phyloP scores from a whole-genome alignment of 805 yeast species.

The Metschnikowia vanudenii region DNA sequence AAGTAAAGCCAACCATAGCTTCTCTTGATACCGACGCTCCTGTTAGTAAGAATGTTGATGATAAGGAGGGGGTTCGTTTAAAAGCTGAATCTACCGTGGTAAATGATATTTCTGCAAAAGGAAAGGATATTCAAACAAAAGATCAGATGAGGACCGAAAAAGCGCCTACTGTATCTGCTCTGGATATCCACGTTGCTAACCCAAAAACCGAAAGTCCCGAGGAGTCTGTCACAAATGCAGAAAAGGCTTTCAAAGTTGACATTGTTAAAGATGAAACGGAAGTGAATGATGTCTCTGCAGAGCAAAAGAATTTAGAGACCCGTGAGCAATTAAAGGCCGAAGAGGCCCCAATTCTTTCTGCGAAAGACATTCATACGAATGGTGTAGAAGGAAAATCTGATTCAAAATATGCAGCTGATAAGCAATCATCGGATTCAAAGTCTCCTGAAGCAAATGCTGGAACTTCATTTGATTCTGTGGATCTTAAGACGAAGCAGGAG shows the following conservation, averaged over 20 bases:
- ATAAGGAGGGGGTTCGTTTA: too few species aligned
- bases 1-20: too few species aligned
- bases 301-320: conserved; percentile 12
- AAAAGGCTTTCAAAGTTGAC: not conserved
- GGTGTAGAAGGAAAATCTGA: not conserved
- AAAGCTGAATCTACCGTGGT: not conserved
- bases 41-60: not conserved
- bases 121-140: conserved; percentile 9
- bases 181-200: conserved; percentile 4
- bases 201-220: not conserved
- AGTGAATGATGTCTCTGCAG: conserved; percentile 20
- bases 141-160: conserved; percentile 10
- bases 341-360: conserved; percentile 8
- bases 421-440: not conserved
- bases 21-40: too few species aligned
- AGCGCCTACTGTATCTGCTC: conserved; percentile 8
- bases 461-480: not conserved
- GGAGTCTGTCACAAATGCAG: not conserved
- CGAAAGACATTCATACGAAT: conserved; percentile 5
- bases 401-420: not conserved
- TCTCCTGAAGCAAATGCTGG: too few species aligned
- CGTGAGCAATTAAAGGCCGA: conserved; percentile 7
- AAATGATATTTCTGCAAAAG: conserved; percentile 20
- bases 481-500: not conserved
- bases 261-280: not conserved